Percentiles rank a stretch among this genome's conserved stretches.
These are phyloP conservation scores for Yarrowia sp. DNA, from an alignment of 805 yeast genomes.

Conservation along the genomic window DNA sequence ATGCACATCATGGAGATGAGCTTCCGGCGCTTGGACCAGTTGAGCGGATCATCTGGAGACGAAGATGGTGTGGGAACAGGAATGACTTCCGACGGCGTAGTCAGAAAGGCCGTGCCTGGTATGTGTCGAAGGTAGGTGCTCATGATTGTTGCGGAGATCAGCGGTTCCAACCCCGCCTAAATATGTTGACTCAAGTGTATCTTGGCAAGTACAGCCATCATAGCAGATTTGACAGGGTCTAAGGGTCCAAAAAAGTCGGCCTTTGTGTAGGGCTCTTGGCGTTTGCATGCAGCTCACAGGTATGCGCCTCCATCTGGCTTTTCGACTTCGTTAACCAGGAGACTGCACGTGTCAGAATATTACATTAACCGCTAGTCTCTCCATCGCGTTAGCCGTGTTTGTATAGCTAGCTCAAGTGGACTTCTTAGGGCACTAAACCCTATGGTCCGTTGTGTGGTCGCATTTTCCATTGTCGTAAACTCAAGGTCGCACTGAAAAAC, in stretches of 20 bases:
- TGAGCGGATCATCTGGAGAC: constrained; percentile 68
- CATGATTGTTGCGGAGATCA: background rate
- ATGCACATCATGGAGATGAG: constrained; percentile 43
- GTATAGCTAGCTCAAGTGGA: background rate
- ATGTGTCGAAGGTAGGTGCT: constrained; percentile 31
- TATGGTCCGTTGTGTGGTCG: background rate
- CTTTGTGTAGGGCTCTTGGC: background rate
- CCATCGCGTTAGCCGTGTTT: constrained; percentile 6
- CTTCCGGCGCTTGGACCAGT: constrained; percentile 56
- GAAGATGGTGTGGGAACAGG: constrained; percentile 65
- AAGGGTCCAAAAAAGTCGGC: background rate
- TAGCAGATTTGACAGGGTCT: constrained; percentile 4
- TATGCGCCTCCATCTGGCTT: too few species aligned
- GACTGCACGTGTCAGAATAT: background rate
- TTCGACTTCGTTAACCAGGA: too few species aligned
- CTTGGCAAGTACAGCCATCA: background rate
- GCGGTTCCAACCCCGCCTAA: background rate
- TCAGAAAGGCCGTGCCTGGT: constrained; percentile 32
- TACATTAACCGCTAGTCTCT: background rate
- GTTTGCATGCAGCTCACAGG: background rate
- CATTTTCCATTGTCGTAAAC: too few species aligned
- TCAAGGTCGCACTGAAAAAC: too few species aligned
- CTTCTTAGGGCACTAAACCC: too few species aligned
- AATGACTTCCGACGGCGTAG: constrained; percentile 43
- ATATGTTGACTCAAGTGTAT: background rate